Conservation (phyloP, 306 rosid species). For the Vachellia collinsii region DNA sequence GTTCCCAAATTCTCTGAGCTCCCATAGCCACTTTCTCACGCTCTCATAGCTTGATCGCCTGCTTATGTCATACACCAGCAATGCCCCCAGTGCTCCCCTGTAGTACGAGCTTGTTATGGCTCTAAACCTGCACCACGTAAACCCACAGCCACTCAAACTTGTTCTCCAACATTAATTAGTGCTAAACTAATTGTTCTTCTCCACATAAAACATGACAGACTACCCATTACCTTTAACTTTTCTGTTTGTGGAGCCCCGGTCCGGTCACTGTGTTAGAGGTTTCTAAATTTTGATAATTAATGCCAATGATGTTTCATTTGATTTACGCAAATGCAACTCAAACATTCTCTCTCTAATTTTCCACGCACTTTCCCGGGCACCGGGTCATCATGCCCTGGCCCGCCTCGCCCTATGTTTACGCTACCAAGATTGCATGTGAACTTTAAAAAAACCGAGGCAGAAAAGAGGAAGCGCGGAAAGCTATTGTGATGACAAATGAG, state of each 20-base stretch:
- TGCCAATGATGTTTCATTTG: background rate
- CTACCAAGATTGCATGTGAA: constrained; percentile 35
- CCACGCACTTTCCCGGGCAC: constrained; percentile 2
- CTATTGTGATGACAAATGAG: constrained; percentile 10
- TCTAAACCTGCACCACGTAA: constrained; percentile 61
- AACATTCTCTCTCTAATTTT: background rate
- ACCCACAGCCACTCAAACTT: background rate
- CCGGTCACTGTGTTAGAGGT: background rate
- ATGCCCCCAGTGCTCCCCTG: constrained; percentile 86
- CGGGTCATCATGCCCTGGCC: constrained; percentile 33
- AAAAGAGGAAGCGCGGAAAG: background rate
- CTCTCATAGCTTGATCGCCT: constrained; percentile 62
- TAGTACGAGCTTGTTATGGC: constrained; percentile 96
- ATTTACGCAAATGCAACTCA: background rate
- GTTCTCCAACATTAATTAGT: background rate
- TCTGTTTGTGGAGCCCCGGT: background rate
- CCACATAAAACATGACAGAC: background rate
- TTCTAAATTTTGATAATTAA: background rate
- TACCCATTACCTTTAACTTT: too few relatives aligned
- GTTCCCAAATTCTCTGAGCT: constrained; percentile 73
- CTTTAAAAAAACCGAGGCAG: background rate
- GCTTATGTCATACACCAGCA: constrained; percentile 80
- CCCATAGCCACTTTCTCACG: constrained; percentile 67
- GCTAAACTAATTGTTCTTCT: background rate
- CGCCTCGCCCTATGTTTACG: constrained; percentile 44